Base-by-base conservation (phyloP, 148 eudicot species). In the Rhododendron simsii region DNA sequence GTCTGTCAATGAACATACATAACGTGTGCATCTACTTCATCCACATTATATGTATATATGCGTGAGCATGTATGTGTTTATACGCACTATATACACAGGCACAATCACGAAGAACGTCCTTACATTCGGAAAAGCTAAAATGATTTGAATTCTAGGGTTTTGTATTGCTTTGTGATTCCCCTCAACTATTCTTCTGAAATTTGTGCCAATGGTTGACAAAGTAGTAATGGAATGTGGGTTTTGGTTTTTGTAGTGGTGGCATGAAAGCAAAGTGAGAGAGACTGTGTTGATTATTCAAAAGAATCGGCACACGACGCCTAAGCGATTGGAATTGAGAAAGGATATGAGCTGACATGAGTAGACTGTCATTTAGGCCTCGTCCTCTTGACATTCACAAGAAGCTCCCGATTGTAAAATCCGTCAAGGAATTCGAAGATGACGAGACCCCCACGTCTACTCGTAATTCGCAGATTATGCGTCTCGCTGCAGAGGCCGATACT, bases 351-450 rank as follows among this genome's bases (percentile, higher is more conserved):
- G 93, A 83, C 67, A 97, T 97, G 99, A 97, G 94, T 89, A 91
- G 99, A 87, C 90, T 94, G 82, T 94, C 98, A 37, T 89, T 97
- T 74, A 90, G 99, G 89, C 98, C 99, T 11, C 99, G 99, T 71
- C 99, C 99, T 59, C 92, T 97, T 11, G 99, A 97, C 91, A 91
- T 97, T 88, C 93, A 95, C 90, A 97, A 97, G 93, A 95, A 95
- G 92, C 96, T 97, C 18, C 98, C 99, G 5, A 93, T 97, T 91
- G 89, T 95, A 35, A 97, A 95, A 88, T 94, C 98, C 59, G 83
- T 97, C 79, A 95, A 95, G 85, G 99, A 97, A 50, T 94, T 94
- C 86, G 99, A 97, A 86, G 99, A 97, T 90, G 99, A 97, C 74
- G 99, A 97, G 37, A 89, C 93, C 83, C 93, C 96, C 11, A 88